phyloP scores from a whole-genome alignment of 768 basidiomycete species.

The Suillus lakei region DNA sequence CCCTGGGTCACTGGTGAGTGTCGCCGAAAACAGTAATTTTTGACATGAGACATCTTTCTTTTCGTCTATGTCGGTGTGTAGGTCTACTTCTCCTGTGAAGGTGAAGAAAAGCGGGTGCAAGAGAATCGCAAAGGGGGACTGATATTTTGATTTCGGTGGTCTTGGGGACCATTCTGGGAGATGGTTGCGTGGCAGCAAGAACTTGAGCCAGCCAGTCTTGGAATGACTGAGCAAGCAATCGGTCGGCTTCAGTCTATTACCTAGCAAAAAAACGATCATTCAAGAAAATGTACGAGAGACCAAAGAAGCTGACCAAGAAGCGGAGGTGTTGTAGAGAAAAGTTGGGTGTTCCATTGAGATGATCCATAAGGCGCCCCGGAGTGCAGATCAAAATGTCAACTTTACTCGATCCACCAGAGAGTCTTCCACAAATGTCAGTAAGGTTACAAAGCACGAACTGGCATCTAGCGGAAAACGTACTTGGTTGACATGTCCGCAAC shows the following conservation, averaged over 20 bases:
- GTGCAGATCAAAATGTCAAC: slow-evolving; percentile 96
- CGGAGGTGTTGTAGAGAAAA: slow-evolving; percentile 94
- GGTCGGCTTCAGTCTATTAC: slow-evolving; percentile 98
- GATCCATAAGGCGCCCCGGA: slow-evolving; percentile 94
- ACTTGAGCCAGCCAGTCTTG: slow-evolving; percentile 94
- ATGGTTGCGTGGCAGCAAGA: slow-evolving; percentile 68
- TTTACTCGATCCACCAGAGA: slow-evolving; percentile 87
- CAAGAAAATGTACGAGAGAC: neutral
- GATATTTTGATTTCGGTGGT: slow-evolving; percentile 5
- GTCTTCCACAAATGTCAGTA: slow-evolving; percentile 40
- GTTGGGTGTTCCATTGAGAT: slow-evolving; percentile 84
- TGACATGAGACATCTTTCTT: slow-evolving; percentile 74
- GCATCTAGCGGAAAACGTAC: slow-evolving; percentile 42
- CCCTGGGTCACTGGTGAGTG: slow-evolving; percentile 92
- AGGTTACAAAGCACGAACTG: neutral
- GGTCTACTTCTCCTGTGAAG: slow-evolving; percentile 15
- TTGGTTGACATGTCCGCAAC: slow-evolving; percentile 59
- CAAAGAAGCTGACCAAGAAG: slow-evolving; percentile 72
- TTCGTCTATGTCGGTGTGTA: slow-evolving; percentile 61
- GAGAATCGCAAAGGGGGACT: slow-evolving; percentile 41
- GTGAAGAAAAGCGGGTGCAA: slow-evolving; percentile 64
- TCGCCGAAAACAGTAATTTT: slow-evolving; percentile 95
- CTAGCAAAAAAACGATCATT: slow-evolving; percentile 41
- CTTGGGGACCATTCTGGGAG: slow-evolving; percentile 24
- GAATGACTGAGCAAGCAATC: slow-evolving; percentile 93